Evolutionary conservation across 2,329 filamentous ascomycete species (phyloP).

Genomic region (Apiospora kogelbergensis): DNA sequence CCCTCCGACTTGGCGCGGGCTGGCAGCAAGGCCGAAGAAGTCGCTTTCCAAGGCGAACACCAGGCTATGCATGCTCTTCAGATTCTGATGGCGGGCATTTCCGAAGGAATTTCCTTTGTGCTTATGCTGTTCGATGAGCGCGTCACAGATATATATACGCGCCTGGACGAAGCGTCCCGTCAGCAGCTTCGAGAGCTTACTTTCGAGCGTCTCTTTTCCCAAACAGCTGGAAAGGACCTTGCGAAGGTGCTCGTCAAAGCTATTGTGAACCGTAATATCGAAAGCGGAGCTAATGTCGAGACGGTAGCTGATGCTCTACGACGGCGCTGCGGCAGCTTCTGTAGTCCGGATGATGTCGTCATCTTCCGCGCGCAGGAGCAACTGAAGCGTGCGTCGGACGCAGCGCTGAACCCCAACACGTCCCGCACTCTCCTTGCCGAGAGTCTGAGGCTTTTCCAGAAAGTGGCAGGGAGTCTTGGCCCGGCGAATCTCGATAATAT

Average conservation of each 20-base stretch:
- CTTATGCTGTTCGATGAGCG: conserved; percentile 93
- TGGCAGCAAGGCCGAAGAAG: conserved; percentile 82
- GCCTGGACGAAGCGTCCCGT: conserved; percentile 70
- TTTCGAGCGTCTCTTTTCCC: conserved; percentile 85
- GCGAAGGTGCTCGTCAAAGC: conserved; percentile 95
- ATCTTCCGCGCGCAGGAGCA: conserved; percentile 98
- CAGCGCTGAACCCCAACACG: conserved; percentile 70
- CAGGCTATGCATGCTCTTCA: conserved; percentile 86
- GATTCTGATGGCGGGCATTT: conserved; percentile 83
- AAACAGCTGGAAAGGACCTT: conserved; percentile 76
- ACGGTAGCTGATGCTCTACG: conserved; percentile 94
- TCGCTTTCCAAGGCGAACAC: conserved; percentile 90
- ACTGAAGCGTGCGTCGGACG: conserved; percentile 82
- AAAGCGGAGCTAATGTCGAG: conserved; percentile 95
- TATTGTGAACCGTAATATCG: conserved; percentile 97
- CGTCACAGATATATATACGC: conserved; percentile 80
- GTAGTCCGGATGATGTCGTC: conserved; percentile 93
- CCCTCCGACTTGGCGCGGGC: conserved; percentile 80
- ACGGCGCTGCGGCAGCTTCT: conserved; percentile 93
- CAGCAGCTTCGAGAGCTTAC: conserved; percentile 74
- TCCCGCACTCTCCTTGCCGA: conserved; percentile 82
- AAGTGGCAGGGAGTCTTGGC: conserved; percentile 81
- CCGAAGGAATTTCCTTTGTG: conserved; percentile 95
- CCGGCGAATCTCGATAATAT: conserved; percentile 78
- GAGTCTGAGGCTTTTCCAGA: conserved; percentile 82